A percentile compares a stretch with the other conserved stretches of the same genome.
Evolutionary conservation across 2,329 filamentous ascomycete genomes (phyloP).

Genomic region (Fusarium pininemorale): DNA sequence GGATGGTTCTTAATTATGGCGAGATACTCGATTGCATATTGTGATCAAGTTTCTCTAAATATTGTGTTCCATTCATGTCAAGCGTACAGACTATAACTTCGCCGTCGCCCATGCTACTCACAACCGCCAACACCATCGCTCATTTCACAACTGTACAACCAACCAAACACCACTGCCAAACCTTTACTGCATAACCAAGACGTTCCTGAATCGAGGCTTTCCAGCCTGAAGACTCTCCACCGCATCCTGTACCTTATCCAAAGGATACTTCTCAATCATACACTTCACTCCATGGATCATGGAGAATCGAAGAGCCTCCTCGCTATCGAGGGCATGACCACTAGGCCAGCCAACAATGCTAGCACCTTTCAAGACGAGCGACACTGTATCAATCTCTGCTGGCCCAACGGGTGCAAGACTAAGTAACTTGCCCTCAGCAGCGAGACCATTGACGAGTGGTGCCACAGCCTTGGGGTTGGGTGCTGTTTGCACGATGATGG

Average conservation of each 20-base stretch:
- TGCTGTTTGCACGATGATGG: constrained; percentile 69
- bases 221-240: constrained; percentile 53
- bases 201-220: constrained; percentile 57
- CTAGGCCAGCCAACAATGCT: constrained; percentile 71
- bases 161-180: not conserved
- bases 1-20: accelerated
- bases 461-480: constrained; percentile 66
- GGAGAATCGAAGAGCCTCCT: constrained; percentile 74
- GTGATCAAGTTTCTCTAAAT: not conserved
- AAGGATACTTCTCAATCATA: constrained; percentile 70
- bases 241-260: constrained; percentile 60
- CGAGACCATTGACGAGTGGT: constrained; percentile 63
- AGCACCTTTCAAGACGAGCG: constrained; percentile 60
- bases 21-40: not conserved
- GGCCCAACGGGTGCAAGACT: constrained; percentile 63
- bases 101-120: not conserved
- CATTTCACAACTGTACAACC: not conserved
- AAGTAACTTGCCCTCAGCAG: constrained; percentile 65
- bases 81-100: not conserved
- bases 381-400: constrained; percentile 54
- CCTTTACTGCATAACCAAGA: constrained; percentile 45
- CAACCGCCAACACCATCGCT: not conserved
- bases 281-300: constrained; percentile 69
- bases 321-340: constrained; percentile 69
- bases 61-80: not conserved